A percentile compares a stretch with the other conserved stretches of the same genome.
Conservation (phyloP, 1,284 basidiomycete genomes). For the Ceratobasidium sp. region DNA sequence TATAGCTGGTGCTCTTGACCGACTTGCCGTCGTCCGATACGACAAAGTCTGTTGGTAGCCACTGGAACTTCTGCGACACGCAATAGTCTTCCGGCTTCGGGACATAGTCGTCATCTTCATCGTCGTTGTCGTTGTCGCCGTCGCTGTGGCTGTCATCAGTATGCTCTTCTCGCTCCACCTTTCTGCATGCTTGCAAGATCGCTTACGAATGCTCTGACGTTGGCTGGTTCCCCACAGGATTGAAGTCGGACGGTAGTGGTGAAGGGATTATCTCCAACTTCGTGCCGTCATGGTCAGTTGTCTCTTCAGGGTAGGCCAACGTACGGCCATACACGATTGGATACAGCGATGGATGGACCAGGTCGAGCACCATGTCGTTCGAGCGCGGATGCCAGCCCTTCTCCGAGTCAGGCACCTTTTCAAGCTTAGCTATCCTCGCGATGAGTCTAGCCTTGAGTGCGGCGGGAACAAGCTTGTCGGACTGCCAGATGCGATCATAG, state of each 20-base stretch:
- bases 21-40: no score
- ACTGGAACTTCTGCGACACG: no score
- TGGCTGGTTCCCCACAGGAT: no score
- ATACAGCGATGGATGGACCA: constrained; percentile 66
- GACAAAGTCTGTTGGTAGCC: no score
- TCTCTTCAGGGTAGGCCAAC: constrained; percentile 34
- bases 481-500: constrained; percentile 70
- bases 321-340: constrained; percentile 63
- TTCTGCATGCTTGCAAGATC: no score
- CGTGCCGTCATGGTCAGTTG: background rate
- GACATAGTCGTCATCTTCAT: no score
- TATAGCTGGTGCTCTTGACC: no score
- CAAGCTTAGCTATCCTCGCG: constrained; percentile 52
- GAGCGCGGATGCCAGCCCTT: constrained; percentile 55
- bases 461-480: constrained; percentile 55
- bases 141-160: no score
- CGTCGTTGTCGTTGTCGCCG: no score
- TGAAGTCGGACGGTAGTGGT: background rate
- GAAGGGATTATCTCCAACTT: constrained; percentile 49
- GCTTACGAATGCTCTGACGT: no score
- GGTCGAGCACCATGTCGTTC: constrained; percentile 53
- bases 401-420: constrained; percentile 50
- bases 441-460: constrained; percentile 50
- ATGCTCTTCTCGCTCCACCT: no score
- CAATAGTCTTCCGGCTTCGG: no score